Evolutionary conservation across 192 early-diverging fungal genomes (phyloP).

Genomic region (Coemansia sp.): DNA sequence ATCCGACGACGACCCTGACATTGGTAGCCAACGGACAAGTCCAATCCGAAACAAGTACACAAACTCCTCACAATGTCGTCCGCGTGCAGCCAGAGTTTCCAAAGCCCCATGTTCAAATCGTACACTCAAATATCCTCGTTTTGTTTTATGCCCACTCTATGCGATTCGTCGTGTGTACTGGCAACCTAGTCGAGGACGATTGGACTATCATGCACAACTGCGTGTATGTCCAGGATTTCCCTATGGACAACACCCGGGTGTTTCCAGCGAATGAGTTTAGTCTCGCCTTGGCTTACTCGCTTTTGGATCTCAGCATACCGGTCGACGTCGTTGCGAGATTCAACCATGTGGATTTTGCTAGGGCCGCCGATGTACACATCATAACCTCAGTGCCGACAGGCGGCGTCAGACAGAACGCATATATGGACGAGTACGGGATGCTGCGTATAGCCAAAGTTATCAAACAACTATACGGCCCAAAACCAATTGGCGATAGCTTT

Average conservation of each 20-base stretch:
- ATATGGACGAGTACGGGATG: conserved; percentile 29
- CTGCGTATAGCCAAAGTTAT: conserved; percentile 18
- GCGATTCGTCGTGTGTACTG: conserved; percentile 24
- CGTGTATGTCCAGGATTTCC: conserved; percentile 36
- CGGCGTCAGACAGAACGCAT: background rate
- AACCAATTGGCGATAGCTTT: background rate
- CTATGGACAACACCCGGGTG: background rate
- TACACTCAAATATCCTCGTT: conserved; percentile 37
- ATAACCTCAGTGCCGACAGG: conserved; percentile 31
- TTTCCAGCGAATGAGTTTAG: conserved; percentile 31
- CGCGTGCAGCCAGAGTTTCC: conserved; percentile 11
- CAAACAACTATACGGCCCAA: background rate
- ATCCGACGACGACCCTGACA: background rate
- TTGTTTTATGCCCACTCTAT: conserved; percentile 13
- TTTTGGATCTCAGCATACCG: conserved; percentile 30
- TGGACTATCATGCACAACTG: conserved; percentile 39
- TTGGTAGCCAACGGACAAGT: conserved; percentile 3
- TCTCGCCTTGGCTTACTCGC: conserved; percentile 18
- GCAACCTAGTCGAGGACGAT: conserved; percentile 22
- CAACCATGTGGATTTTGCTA: conserved; percentile 33
- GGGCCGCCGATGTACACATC: conserved; percentile 6
- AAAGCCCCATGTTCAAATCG: conserved; percentile 15
- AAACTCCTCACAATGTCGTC: background rate
- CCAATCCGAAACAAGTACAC: background rate
- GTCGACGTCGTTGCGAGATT: conserved; percentile 11